These are phyloP conservation scores for Pseudocohnilembus persalinus DNA, from an alignment of 169 alveolate genomes.

Conservation along the genomic window DNA sequence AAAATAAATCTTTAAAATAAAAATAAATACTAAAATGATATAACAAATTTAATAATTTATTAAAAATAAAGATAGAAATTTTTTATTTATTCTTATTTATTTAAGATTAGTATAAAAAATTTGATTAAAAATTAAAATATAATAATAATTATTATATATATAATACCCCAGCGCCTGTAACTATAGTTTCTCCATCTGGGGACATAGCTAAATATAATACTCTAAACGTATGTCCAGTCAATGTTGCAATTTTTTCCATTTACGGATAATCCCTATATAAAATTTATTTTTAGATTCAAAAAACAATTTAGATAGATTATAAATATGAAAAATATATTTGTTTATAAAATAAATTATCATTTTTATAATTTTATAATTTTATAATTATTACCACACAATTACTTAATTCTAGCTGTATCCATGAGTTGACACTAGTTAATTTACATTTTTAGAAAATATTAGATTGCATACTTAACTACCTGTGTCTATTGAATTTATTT, in stretches of 20 bases:
- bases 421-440: slow-evolving; percentile 95
- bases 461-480: slow-evolving; percentile 95
- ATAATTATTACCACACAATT: slow-evolving; percentile 85
- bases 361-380: slow-evolving; percentile 11
- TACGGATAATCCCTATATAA: slow-evolving; percentile 52
- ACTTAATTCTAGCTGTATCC: slow-evolving; percentile 94
- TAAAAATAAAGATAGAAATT: no score
- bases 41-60: no score
- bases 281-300: no score
- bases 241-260: slow-evolving; percentile 64
- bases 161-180: slow-evolving; percentile 93
- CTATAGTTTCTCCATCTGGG: slow-evolving; percentile 95
- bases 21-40: no score
- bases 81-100: no score
- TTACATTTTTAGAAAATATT: slow-evolving; percentile 89
- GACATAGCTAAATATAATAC: slow-evolving; percentile 93
- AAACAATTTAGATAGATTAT: no score
- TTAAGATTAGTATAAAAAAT: no score
- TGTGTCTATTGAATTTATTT: slow-evolving; percentile 84
- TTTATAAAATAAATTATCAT: slow-evolving; percentile 87
- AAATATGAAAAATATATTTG: no score
- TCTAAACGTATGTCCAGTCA: slow-evolving; percentile 93
- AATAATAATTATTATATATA: no score
- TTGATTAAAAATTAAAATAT: no score
- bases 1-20: no score